Base-by-base conservation (phyloP, 1,284 basidiomycete genomes). In the Takashimella tepidaria region DNA sequence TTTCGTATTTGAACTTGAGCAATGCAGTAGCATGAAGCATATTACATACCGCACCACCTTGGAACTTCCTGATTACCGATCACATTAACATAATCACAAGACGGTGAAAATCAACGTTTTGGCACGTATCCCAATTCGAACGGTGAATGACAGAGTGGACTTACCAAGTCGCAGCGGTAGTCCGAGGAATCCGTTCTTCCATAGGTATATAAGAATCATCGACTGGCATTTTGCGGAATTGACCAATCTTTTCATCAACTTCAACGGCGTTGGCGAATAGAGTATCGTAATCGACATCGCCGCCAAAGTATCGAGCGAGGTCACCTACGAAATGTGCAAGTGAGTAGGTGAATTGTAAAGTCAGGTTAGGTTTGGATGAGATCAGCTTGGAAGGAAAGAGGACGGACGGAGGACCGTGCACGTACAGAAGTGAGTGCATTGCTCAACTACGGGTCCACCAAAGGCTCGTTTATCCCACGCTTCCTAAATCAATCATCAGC, bases 401-500 rank as follows among this genome's bases (percentile, higher is more conserved):
- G 2, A 22, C 16, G n/a, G 23, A 45, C 42, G n/a, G 26, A 19
- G 42, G n/a, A n/a, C n/a, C n/a, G n/a, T 5, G 16, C 16, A 55
- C 63, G 47, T 40, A 69, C 75, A 76, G 50, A 81, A 76, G 62
- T 81, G 80, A 3, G 80, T 80, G 0, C 71, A 79, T 58, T 80
- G 78, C 64, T 80, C 79, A 42, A 81, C 77, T 49, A 80, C 76
- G 8, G 79, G 76, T 43, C 81, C 70, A 49, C 78, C 66, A 47
- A 72, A 71, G 19, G 62, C 66, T 3, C 63, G 63, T 66, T 81
- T 82, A 70, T 79, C 78, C 81, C 81, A 82, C 81, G 81, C 80
- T 19, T 77, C 76, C 53, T 72, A 49, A 10, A 41, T 2, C 26
- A 21, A 42, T 42, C 45, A 40, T 40, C 25, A 42, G 25, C 11